phyloP scores from a whole-genome alignment of 768 basidiomycete species.

The Xerocomus spinulosus region DNA sequence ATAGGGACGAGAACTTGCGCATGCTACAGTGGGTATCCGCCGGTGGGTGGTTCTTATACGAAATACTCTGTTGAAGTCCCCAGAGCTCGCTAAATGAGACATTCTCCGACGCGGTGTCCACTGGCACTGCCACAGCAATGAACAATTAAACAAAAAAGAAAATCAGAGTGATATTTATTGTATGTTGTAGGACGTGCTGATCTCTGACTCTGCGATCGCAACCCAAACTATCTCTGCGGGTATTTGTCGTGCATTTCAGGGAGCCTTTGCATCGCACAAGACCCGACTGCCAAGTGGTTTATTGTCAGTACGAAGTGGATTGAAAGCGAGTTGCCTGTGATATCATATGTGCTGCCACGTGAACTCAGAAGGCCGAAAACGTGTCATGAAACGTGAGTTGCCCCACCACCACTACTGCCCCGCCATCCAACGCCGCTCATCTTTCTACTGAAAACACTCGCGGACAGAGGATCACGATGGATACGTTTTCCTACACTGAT shows the following conservation, averaged over 20 bases:
- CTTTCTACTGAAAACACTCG: background rate
- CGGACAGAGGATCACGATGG: slow-evolving; percentile 29
- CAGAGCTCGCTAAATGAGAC: slow-evolving; percentile 12
- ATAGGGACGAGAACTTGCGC: slow-evolving; percentile 16
- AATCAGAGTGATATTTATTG: too few relatives aligned
- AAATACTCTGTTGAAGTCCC: background rate
- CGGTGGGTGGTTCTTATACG: slow-evolving; percentile 5
- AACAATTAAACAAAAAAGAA: too few relatives aligned
- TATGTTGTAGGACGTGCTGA: too few relatives aligned
- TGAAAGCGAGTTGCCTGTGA: too few relatives aligned
- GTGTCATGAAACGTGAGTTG: background rate
- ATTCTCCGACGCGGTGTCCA: background rate
- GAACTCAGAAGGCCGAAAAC: background rate
- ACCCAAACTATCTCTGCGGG: too few relatives aligned
- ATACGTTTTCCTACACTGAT: slow-evolving; percentile 58
- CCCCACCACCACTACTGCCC: background rate
- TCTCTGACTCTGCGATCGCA: too few relatives aligned
- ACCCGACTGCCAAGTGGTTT: too few relatives aligned
- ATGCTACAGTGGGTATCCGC: slow-evolving; percentile 21
- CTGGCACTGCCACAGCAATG: slow-evolving; percentile 8
- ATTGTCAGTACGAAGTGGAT: too few relatives aligned
- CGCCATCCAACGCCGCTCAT: background rate
- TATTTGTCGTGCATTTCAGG: too few relatives aligned
- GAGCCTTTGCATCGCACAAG: too few relatives aligned
- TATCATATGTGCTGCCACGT: too few relatives aligned